phyloP scores from a whole-genome alignment of 1,139 yeast genomes.

The Yamadazyma kanchanaburiensis region DNA sequence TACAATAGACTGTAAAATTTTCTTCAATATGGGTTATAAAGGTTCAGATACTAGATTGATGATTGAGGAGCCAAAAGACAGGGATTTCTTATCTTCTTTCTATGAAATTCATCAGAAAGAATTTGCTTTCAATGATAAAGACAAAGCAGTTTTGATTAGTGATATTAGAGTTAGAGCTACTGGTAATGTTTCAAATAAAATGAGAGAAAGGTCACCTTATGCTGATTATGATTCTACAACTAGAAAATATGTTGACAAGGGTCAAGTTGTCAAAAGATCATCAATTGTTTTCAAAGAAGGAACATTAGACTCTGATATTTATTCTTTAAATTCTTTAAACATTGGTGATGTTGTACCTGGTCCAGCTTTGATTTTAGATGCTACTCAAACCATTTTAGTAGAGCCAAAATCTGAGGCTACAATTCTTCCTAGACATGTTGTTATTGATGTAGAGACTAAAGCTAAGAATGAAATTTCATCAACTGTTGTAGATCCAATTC shows the following conservation, averaged over 20 bases:
- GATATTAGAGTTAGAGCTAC: slow-evolving; percentile 16
- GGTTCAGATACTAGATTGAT: slow-evolving; percentile 20
- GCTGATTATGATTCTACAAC: slow-evolving; percentile 9
- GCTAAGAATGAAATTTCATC: slow-evolving; percentile 10
- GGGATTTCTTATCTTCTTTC: slow-evolving; percentile 34
- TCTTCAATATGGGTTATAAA: slow-evolving; percentile 20
- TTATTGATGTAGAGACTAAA: slow-evolving; percentile 19
- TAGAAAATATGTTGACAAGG: slow-evolving; percentile 4
- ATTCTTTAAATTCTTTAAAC: slow-evolving; percentile 12
- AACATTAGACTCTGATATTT: slow-evolving; percentile 12
- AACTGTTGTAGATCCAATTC: slow-evolving; percentile 17
- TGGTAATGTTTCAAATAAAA: slow-evolving; percentile 23
- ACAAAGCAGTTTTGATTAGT: slow-evolving; percentile 33
- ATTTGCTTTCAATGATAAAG: slow-evolving; percentile 62
- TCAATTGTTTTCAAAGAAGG: slow-evolving; percentile 12
- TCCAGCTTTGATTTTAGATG: slow-evolving; percentile 82
- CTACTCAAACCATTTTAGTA: slow-evolving; percentile 80
- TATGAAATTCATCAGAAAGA: slow-evolving; percentile 55
- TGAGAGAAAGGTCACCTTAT: slow-evolving; percentile 13
- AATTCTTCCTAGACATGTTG: slow-evolving; percentile 45
- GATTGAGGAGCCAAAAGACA: slow-evolving; percentile 18
- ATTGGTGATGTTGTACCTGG: slow-evolving; percentile 17
- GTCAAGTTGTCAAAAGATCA: slow-evolving; percentile 2
- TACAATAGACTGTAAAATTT: slow-evolving; percentile 10
- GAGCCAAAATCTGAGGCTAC: slow-evolving; percentile 70